Evolutionary conservation across 306 rosid genomes (phyloP), one percentile per base, ranked within the genome.

Genomic region (Senna siamea): DNA sequence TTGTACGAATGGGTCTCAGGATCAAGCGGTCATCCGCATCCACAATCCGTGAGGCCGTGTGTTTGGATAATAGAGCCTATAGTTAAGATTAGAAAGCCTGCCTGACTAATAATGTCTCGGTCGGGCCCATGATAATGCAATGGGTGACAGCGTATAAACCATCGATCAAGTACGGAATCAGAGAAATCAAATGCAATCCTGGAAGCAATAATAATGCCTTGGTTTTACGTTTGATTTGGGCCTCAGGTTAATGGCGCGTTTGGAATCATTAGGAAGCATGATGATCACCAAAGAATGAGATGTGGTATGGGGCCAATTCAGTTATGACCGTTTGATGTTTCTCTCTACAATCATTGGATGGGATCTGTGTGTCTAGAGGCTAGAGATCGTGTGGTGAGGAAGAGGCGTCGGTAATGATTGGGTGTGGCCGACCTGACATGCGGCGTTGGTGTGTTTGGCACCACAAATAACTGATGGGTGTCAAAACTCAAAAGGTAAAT

Each of bases 251-350:
- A 41, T 11, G 47, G 4, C 47, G 47, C 13, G 19, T 60, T 32
- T n/a, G 40, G 23, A 10, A 14, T 5, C 0, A 57, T 20, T 12
- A n/a, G 9, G 38, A 19, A 15, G 23, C 14, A 61, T 17, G 15
- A 61, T 37, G 28, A 2, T n/a, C n/a, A n/a, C n/a, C n/a, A n/a
- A n/a, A n/a, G n/a, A n/a, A n/a, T n/a, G n/a, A n/a, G n/a, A n/a
- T n/a, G n/a, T n/a, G 48, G 8, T 61, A 12, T 26, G 30, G 23
- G 30, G 68, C 67, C 48, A 11, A 17, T 61, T 35, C 48, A 61
- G 68, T 61, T 52, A 60, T 51, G 46, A 20, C 68, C 62, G 73
- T 69, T 69, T 5, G 69, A 60, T 74, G 83, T n/a, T 69, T 70
- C 66, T 43, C 13, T 58, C 58, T 7, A 56, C 41, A 80, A 75